Evolutionary conservation across 2,329 filamentous ascomycete species (phyloP), one percentile per base, ranked within the genome.

Genomic region (Pestalotiopsis sp.): DNA sequence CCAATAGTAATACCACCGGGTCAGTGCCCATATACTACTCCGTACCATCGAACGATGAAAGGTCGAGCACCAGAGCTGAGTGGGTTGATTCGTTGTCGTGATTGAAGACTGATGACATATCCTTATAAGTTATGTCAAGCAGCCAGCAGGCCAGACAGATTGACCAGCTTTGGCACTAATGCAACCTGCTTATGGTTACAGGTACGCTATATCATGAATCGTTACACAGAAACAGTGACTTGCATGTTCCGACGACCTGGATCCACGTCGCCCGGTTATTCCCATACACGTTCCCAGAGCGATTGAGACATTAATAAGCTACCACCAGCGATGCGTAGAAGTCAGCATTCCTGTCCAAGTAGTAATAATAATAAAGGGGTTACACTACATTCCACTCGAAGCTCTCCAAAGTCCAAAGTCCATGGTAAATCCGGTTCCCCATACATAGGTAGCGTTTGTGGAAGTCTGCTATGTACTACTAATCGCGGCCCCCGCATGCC

Each of bases 131-230:
- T 7, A 52, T n/a, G 45, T 5, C 45, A 52, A 9, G 14, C 45
- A 52, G 20, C 7, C 45, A 17, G 25, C 25, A 25, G 25, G 4
- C 25, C 2, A 23, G 20, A 23, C 20, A 2, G 31, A 36, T 36
- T 7, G 7, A 52, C n/a, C 45, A 20, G 4, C 5, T 52, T 52
- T 14, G 17, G 36, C 59, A 31, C 59, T 62, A 62, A 62, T 40
- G 59, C 59, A 62, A 62, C 59, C 59, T 62, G 59, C 59, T 62
- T 62, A 62, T 36, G 14, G 17, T 62, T 62, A 36, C 12, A 62
- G 38, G 7, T 13, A 27, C 27, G 1, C 25, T 40, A 17, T 13
- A 41, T 20, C 12, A 14, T 7, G 25, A 14, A 45, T 17, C 41
- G 41, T 13, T 52, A 52, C 17, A 3, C 45, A 52, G n/a, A 52